Conservation (phyloP, 352 stramenopile species). For the Pythium volutum region DNA sequence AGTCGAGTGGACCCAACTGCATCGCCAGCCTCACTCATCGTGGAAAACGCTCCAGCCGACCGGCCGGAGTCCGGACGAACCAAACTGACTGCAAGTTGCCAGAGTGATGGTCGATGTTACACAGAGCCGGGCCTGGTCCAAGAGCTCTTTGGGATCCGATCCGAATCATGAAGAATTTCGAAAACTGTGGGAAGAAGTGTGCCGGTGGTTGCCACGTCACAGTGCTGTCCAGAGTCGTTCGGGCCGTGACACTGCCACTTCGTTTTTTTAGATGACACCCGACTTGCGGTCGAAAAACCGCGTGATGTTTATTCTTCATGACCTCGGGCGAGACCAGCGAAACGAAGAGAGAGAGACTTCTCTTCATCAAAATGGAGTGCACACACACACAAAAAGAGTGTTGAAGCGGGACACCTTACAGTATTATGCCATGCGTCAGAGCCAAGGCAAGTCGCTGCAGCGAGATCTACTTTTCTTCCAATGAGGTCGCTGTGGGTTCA, state of each 20-base stretch:
- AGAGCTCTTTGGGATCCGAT: background rate
- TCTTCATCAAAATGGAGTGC: background rate
- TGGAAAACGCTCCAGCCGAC: background rate
- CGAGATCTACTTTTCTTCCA: too few relatives aligned
- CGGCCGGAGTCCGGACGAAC: constrained; percentile 9
- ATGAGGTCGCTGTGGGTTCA: too few relatives aligned
- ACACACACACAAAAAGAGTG: background rate
- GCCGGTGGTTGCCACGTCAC: constrained; percentile 9
- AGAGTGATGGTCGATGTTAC: constrained; percentile 14
- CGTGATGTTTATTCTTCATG: background rate
- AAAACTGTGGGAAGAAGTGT: constrained; percentile 8
- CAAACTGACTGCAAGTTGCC: constrained; percentile 22
- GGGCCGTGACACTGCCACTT: constrained; percentile 6
- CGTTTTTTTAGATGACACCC: background rate
- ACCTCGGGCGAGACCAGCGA: constrained; percentile 1
- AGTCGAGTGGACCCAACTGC: constrained; percentile 10
- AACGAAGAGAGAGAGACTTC: constrained; percentile 4
- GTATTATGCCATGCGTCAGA: background rate
- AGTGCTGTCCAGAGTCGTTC: background rate
- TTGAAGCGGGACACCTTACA: background rate
- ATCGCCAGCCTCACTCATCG: constrained; percentile 14
- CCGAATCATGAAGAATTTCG: background rate
- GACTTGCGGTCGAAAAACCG: too few relatives aligned
- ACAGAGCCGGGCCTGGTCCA: constrained; percentile 6
- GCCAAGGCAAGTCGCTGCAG: background rate